phyloP scores from a whole-genome alignment of 1,284 basidiomycete species.

The Abortiporus biennis region DNA sequence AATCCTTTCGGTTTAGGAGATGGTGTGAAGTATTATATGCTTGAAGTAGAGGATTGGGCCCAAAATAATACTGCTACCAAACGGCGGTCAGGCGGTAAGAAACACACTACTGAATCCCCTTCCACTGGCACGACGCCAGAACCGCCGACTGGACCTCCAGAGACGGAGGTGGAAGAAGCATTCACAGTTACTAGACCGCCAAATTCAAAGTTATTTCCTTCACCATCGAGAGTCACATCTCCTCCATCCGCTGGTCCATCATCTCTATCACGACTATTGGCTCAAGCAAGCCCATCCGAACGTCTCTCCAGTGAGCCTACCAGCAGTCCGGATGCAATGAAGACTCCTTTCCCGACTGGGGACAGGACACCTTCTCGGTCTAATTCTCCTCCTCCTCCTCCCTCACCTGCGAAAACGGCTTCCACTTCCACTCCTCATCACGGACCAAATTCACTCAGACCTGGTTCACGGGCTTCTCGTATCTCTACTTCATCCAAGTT shows the following conservation, averaged over 20 bases:
- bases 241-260: conserved; percentile 65
- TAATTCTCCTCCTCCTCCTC: conserved; percentile 14
- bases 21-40: conserved; percentile 89
- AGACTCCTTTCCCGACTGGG: conserved; percentile 14
- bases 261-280: conserved; percentile 67
- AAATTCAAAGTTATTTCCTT: conserved; percentile 57
- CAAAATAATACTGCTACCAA: conserved; percentile 61
- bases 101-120: conserved; percentile 32
- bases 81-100: conserved; percentile 48
- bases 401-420: conserved; percentile 11
- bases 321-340: not conserved
- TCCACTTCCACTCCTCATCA: conserved; percentile 15
- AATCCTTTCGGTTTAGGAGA: conserved; percentile 82
- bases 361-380: conserved; percentile 6
- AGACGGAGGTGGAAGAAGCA: conserved; percentile 61
- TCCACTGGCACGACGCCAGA: conserved; percentile 20
- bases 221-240: conserved; percentile 58
- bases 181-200: conserved; percentile 56
- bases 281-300: conserved; percentile 45
- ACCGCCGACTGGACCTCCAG: conserved; percentile 49
- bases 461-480: conserved; percentile 62
- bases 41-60: conserved; percentile 91
- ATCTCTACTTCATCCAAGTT: conserved; percentile 59
- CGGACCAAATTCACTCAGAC: conserved; percentile 50
- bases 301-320: not conserved